Conservation (phyloP, 345 rosid genomes). For the Brassica cretica region DNA sequence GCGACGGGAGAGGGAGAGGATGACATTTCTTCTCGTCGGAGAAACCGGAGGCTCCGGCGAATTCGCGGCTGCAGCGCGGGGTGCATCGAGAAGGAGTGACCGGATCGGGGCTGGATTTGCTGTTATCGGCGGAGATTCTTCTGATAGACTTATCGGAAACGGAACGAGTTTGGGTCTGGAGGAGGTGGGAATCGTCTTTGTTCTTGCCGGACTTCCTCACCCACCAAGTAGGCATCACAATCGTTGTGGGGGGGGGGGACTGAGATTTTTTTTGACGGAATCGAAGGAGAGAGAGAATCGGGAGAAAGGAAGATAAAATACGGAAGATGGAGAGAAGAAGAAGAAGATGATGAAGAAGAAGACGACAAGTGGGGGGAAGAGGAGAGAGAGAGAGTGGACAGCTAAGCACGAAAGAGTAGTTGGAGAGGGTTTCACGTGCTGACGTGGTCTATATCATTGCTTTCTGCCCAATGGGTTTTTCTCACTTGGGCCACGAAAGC, state of each 20-base stretch:
- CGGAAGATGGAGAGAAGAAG: slow-evolving; percentile 27
- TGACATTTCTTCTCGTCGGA: slow-evolving; percentile 70
- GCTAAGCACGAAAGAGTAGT: slow-evolving; percentile 33
- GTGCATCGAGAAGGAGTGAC: slow-evolving; percentile 43
- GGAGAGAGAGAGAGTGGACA: slow-evolving; percentile 26
- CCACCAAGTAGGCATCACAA: slow-evolving; percentile 86
- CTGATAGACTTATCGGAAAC: slow-evolving; percentile 31
- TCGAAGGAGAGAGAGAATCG: background rate
- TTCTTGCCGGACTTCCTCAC: slow-evolving; percentile 55
- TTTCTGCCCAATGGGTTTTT: background rate
- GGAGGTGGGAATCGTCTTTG: slow-evolving; percentile 49
- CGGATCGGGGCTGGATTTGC: slow-evolving; percentile 42
- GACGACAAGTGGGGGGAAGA: background rate
- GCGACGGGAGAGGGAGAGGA: slow-evolving; percentile 76
- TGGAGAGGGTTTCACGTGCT: slow-evolving; percentile 21
- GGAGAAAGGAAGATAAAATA: slow-evolving; percentile 25
- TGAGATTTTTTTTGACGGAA: slow-evolving; percentile 2
- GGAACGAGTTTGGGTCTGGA: slow-evolving; percentile 11
- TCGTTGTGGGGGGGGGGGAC: background rate
- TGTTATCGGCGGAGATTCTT: slow-evolving; percentile 31
- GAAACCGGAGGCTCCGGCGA: slow-evolving; percentile 58
- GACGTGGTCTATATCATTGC: slow-evolving; percentile 22
- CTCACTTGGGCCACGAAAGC: background rate
- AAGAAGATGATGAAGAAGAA: background rate
- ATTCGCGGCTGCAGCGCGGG: slow-evolving; percentile 56